These are phyloP conservation scores for Alternaria sp. DNA, from an alignment of 2,329 filamentous ascomycete genomes.

Conservation along the genomic window DNA sequence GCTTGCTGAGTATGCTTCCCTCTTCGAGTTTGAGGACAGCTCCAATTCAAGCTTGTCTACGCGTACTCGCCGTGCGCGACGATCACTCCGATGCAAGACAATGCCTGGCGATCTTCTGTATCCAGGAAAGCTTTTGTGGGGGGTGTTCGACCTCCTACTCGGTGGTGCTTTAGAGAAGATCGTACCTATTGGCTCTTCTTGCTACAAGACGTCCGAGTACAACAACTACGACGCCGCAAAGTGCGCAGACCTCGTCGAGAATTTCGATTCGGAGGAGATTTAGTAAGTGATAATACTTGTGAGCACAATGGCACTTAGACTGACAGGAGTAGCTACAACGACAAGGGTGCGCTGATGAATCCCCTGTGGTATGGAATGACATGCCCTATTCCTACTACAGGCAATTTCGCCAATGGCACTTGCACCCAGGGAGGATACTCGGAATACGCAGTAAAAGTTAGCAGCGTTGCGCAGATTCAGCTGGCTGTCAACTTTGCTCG, in stretches of 20 bases:
- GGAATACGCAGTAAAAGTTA: constrained; percentile 34
- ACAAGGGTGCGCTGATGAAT: constrained; percentile 37
- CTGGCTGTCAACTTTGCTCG: constrained; percentile 43
- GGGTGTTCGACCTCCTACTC: constrained; percentile 27
- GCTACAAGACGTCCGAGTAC: constrained; percentile 36
- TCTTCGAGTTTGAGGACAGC: constrained; percentile 47
- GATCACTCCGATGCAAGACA: constrained; percentile 31
- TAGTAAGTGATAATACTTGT: constrained; percentile 22
- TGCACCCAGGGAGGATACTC: constrained; percentile 41
- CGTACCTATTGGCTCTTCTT: constrained; percentile 35
- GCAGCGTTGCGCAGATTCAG: constrained; percentile 41
- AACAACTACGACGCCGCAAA: constrained; percentile 36
- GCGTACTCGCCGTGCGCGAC: constrained; percentile 14
- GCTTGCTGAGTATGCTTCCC: constrained; percentile 27
- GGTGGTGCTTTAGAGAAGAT: constrained; percentile 34
- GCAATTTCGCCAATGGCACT: constrained; percentile 23
- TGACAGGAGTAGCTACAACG: constrained; percentile 21
- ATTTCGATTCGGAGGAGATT: constrained; percentile 22
- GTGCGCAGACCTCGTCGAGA: constrained; percentile 28
- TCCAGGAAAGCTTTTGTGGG: constrained; percentile 27
- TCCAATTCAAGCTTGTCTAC: constrained; percentile 13
- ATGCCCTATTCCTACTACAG: constrained; percentile 27
- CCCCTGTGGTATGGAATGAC: constrained; percentile 40
- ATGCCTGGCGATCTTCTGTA: constrained; percentile 37
- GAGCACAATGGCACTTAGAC: background rate